Evolutionary conservation across 2,329 filamentous ascomycete species (phyloP), one percentile per base, ranked within the genome.

Genomic region (Escovopsis weberi): DNA sequence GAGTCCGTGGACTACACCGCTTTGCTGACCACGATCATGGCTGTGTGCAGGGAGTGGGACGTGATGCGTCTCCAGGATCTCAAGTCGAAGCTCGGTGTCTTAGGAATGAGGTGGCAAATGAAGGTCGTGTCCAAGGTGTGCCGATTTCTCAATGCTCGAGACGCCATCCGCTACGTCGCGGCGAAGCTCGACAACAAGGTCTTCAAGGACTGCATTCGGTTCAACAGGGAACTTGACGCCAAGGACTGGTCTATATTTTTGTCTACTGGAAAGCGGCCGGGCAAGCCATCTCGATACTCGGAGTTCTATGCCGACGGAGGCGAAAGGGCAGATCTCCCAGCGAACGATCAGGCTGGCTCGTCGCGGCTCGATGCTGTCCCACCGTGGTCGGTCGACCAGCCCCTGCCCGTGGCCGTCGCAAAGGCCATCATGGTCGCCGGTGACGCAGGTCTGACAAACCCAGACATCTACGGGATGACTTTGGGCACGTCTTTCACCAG

Each of bases 181-280:
- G 74, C 74, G 4, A 69, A 67, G 33, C 68, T 75, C 10, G 62
- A 66, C 12, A 65, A 67, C 32, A 67, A 67, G 43, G 60, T 78
- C 6, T 78, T 72, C 59, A 77, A 75, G 49, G 74, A 79, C 49
- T 80, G 76, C 49, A 64, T 80, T 47, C 74, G 74, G 48, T 78
- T 70, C 44, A 59, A 70, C 38, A 64, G 74, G 37, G 72, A 78
- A 6, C 66, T 76, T 30, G 73, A 67, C 11, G 51, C 67, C 2
- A 68, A 70, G 19, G 75, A 79, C 48, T 78, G 75, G 74, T 61
- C 65, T 6, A 59, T 67, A 15, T 75, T 72, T 45, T 60, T 75
- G 19, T 65, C 69, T 2, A 74, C 70, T 0, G 73, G 61, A 2
- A 64, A 62, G 41, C 55, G 59, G n/a, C 45, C 52, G 6, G 50